Evolutionary conservation across 2,329 filamentous ascomycete genomes (phyloP).

Genomic region (Sclerotinia glacialis): DNA sequence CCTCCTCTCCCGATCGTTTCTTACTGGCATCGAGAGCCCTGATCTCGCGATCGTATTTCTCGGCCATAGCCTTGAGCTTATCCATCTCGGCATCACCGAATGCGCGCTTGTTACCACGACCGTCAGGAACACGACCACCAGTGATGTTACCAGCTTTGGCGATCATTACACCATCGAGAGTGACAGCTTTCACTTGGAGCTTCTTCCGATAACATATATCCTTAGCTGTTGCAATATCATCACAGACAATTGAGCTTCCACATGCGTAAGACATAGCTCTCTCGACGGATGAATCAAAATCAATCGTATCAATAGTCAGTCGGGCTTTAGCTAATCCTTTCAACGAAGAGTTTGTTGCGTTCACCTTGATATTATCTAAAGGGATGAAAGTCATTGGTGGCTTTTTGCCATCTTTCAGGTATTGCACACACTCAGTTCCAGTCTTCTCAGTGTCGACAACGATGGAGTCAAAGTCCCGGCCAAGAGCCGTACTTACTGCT

Average conservation of each 20-base stretch:
- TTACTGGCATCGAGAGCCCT: constrained; percentile 76
- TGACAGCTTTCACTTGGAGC: constrained; percentile 90
- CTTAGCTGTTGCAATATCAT: constrained; percentile 81
- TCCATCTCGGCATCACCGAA: constrained; percentile 92
- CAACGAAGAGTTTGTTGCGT: constrained; percentile 81
- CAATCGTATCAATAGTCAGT: constrained; percentile 91
- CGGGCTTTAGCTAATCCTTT: constrained; percentile 85
- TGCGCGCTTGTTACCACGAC: constrained; percentile 71
- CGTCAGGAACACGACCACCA: constrained; percentile 77
- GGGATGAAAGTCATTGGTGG: constrained; percentile 92
- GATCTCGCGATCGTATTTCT: constrained; percentile 75
- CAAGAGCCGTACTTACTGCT: constrained; percentile 87
- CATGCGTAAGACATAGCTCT: constrained; percentile 94
- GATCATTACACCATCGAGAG: constrained; percentile 91
- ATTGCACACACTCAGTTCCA: constrained; percentile 89
- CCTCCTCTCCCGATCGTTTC: constrained; percentile 73
- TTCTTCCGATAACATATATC: constrained; percentile 79
- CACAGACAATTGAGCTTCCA: constrained; percentile 91
- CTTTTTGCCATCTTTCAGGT: constrained; percentile 85
- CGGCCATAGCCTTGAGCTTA: constrained; percentile 71
- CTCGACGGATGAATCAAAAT: constrained; percentile 84
- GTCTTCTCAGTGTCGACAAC: constrained; percentile 95
- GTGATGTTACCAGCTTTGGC: constrained; percentile 97
- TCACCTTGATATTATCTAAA: constrained; percentile 95
- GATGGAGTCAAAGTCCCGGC: constrained; percentile 89